Evolutionary conservation across 208 protist genomes (phyloP).

Genomic region (Wallacemonas rigidus): DNA sequence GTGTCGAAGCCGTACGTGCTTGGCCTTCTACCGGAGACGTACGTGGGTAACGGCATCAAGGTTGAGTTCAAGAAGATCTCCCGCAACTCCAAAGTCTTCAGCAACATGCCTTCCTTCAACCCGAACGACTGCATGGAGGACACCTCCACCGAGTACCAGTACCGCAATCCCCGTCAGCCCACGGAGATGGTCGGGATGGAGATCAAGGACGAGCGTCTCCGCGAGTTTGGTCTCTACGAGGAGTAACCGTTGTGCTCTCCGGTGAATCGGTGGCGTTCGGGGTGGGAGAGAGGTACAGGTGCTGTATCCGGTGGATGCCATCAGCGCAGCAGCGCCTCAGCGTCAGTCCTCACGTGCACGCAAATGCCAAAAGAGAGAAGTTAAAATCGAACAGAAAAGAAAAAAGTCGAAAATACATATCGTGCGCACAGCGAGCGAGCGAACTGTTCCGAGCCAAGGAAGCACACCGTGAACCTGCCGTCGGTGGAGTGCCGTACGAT

Average conservation of each 20-base stretch:
- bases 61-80: conserved; percentile 74
- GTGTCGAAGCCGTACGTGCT: conserved; percentile 68
- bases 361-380: too few species aligned
- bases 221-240: conserved; percentile 61
- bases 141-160: conserved; percentile 69
- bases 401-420: too few species aligned
- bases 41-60: conserved; percentile 67
- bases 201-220: conserved; percentile 66
- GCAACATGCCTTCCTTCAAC: conserved; percentile 76
- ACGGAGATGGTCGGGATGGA: conserved; percentile 53
- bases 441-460: too few species aligned
- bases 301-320: not conserved
- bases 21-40: conserved; percentile 68
- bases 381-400: too few species aligned
- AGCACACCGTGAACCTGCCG: too few species aligned
- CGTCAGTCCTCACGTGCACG: too few species aligned
- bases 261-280: not conserved
- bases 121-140: conserved; percentile 49
- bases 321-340: too few species aligned
- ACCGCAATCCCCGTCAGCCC: conserved; percentile 66
- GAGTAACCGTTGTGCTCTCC: conserved; percentile 15
- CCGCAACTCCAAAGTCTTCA: conserved; percentile 66
- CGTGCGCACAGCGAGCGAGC: too few species aligned
- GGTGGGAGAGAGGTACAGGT: not conserved
- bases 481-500: too few species aligned